These are phyloP conservation scores for Tardiomyces depauwii DNA, from an alignment of 1,139 yeast species.

Conservation along the genomic window DNA sequence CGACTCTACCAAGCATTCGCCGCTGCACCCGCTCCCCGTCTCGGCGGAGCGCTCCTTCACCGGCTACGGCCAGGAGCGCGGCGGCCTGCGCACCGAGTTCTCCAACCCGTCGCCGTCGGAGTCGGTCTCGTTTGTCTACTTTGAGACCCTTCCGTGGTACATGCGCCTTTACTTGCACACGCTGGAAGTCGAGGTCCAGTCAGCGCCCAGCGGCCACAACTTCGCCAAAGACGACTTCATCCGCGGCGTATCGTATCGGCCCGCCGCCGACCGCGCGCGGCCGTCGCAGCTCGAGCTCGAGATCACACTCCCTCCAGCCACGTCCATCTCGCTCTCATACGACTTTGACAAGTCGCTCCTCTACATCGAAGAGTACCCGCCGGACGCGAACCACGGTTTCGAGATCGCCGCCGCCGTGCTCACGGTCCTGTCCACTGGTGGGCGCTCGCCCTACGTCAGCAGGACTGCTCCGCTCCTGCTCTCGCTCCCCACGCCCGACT, in stretches of 20 bases:
- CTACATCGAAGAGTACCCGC: slow-evolving; percentile 87
- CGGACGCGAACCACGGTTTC: slow-evolving; percentile 98
- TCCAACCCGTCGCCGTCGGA: slow-evolving; percentile 44
- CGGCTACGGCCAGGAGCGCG: slow-evolving; percentile 84
- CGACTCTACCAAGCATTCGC: background rate
- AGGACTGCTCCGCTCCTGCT: slow-evolving; percentile 80
- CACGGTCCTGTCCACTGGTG: slow-evolving; percentile 20
- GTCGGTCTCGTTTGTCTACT: slow-evolving; percentile 46
- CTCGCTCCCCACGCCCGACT: slow-evolving; percentile 93
- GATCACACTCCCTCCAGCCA: slow-evolving; percentile 51
- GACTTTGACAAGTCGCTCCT: slow-evolving; percentile 82
- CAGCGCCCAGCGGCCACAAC: slow-evolving; percentile 4
- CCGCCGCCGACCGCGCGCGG: slow-evolving; percentile 69
- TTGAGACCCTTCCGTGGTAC: slow-evolving; percentile 90
- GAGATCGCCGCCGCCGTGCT: slow-evolving; percentile 81
- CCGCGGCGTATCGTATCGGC: slow-evolving; percentile 49
- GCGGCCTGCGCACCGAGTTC: slow-evolving; percentile 75
- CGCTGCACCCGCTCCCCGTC: slow-evolving; percentile 33
- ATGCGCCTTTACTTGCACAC: slow-evolving; percentile 77
- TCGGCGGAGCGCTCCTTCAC: slow-evolving; percentile 76
- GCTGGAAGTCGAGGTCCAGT: slow-evolving; percentile 21
- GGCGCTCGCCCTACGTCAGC: slow-evolving; percentile 34
- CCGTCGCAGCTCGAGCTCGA: slow-evolving; percentile 77
- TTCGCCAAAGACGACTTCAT: slow-evolving; percentile 29
- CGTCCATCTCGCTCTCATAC: slow-evolving; percentile 54